phyloP scores from a whole-genome alignment of 2,329 filamentous ascomycete species.

The Simplicillium sp. region DNA sequence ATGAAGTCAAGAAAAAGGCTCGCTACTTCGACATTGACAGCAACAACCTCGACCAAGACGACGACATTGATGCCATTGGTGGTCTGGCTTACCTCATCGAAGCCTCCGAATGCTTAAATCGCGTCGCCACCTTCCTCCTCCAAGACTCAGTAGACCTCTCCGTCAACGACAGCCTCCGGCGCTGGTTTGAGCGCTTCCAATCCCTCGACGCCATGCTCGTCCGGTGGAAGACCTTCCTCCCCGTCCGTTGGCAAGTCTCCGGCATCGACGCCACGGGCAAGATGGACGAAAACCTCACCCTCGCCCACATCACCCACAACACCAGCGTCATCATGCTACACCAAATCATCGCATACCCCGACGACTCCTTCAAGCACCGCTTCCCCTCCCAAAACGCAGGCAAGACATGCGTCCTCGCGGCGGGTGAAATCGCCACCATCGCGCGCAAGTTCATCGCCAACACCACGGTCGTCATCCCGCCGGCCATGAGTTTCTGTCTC shows the following conservation, averaged over 20 bases:
- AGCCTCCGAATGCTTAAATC: slow-evolving; percentile 27
- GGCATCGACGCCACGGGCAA: slow-evolving; percentile 12
- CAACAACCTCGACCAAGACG: slow-evolving; percentile 3
- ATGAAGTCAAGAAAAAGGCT: slow-evolving; percentile 15
- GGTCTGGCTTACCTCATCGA: slow-evolving; percentile 28
- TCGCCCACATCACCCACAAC: slow-evolving; percentile 26
- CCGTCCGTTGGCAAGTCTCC: slow-evolving; percentile 23
- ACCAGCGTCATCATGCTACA: slow-evolving; percentile 25
- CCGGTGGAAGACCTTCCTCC: slow-evolving; percentile 27
- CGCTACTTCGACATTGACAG: slow-evolving; percentile 14
- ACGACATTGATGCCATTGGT: slow-evolving; percentile 17
- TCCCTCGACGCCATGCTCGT: slow-evolving; percentile 27
- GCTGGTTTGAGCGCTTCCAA: slow-evolving; percentile 28
- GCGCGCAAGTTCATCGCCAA: slow-evolving; percentile 5
- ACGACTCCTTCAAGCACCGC: slow-evolving; percentile 3
- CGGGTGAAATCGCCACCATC: slow-evolving; percentile 7
- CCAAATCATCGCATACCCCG: slow-evolving; percentile 19
- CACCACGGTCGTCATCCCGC: slow-evolving; percentile 3
- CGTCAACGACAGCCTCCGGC: slow-evolving; percentile 19
- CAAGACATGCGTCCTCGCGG: slow-evolving; percentile 6
- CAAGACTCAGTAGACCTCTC: slow-evolving; percentile 22
- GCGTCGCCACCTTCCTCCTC: slow-evolving; percentile 25
- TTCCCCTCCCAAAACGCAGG: slow-evolving; percentile 5
- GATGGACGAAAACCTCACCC: slow-evolving; percentile 20
- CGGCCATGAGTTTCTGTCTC: slow-evolving; percentile 5